Conservation (phyloP, 345 rosid genomes). For the Ceriops tagal region DNA sequence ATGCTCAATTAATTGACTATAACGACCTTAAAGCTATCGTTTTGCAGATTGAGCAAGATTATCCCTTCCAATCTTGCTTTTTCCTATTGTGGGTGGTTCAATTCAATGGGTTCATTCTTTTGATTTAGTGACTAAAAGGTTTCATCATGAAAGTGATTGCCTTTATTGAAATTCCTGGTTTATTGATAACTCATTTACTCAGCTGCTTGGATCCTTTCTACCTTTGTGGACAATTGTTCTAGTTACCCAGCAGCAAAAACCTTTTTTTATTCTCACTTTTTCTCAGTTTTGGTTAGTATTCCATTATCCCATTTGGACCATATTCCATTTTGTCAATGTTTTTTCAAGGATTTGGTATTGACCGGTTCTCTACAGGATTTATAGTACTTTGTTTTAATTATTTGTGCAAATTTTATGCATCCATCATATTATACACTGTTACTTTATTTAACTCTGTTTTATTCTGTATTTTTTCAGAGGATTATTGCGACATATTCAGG, state of each 20-base stretch:
- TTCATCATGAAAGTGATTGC: conserved; percentile 16
- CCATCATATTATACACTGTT: conserved; percentile 38
- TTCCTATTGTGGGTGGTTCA: conserved; percentile 2
- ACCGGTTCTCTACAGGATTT: background rate
- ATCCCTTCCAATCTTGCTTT: conserved; percentile 17
- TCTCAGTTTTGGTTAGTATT: background rate
- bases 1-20: conserved; percentile 33
- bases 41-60: conserved; percentile 18
- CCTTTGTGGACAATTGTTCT: background rate
- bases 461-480: conserved; percentile 44
- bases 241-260: conserved; percentile 2
- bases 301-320: background rate
- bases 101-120: conserved; percentile 25
- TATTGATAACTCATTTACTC: background rate
- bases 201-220: background rate
- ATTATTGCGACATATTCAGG: conserved; percentile 61
- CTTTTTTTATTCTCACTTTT: background rate
- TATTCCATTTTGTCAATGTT: conserved; percentile 9
- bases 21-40: conserved; percentile 32
- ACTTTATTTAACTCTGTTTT: conserved; percentile 22
- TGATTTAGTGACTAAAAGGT: conserved; percentile 8
- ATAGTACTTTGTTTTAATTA: background rate
- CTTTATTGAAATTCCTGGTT: conserved; percentile 6
- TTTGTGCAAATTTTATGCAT: too few relatives aligned
- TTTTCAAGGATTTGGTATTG: background rate